Percentiles rank a stretch among this genome's conserved stretches.
Conservation (phyloP, 2,329 filamentous ascomycete genomes). For the Remersonia thermophila region DNA sequence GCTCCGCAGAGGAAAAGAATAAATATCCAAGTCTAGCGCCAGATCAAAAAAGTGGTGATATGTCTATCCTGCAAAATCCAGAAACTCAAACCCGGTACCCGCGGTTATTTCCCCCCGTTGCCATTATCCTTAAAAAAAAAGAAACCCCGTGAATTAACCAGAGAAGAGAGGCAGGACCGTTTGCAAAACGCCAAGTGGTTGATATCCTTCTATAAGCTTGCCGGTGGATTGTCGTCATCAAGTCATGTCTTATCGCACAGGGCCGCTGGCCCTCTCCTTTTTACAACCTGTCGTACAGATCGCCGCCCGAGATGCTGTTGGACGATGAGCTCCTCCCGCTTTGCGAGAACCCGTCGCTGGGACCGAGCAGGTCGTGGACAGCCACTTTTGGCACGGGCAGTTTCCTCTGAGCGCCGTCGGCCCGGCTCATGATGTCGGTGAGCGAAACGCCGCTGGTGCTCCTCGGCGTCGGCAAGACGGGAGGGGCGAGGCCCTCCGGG, state of each 20-base stretch:
- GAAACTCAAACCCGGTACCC: too few species aligned
- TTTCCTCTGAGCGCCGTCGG: slow-evolving; percentile 80
- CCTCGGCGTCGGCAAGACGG: slow-evolving; percentile 40
- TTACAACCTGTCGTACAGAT: slow-evolving; percentile 47
- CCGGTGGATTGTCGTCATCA: background rate
- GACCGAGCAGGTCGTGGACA: slow-evolving; percentile 70
- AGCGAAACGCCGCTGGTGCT: slow-evolving; percentile 60
- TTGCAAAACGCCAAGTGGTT: background rate
- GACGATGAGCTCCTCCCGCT: slow-evolving; percentile 68
- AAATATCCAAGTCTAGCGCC: too few species aligned
- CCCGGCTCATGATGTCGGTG: slow-evolving; percentile 81
- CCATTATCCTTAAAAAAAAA: too few species aligned
- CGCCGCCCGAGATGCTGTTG: slow-evolving; percentile 64
- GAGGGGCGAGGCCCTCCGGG: slow-evolving; percentile 31
- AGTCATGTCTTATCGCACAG: background rate
- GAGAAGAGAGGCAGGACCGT: background rate
- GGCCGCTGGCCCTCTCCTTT: background rate
- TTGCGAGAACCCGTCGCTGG: slow-evolving; percentile 50
- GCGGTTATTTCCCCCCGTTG: too few species aligned
- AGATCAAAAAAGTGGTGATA: too few species aligned
- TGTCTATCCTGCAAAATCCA: too few species aligned
- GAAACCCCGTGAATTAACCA: background rate
- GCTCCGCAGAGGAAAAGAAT: too few species aligned
- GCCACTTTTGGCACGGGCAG: slow-evolving; percentile 84
- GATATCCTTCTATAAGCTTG: background rate